phyloP scores from a whole-genome alignment of 768 basidiomycete genomes.

The Zangia roseola region DNA sequence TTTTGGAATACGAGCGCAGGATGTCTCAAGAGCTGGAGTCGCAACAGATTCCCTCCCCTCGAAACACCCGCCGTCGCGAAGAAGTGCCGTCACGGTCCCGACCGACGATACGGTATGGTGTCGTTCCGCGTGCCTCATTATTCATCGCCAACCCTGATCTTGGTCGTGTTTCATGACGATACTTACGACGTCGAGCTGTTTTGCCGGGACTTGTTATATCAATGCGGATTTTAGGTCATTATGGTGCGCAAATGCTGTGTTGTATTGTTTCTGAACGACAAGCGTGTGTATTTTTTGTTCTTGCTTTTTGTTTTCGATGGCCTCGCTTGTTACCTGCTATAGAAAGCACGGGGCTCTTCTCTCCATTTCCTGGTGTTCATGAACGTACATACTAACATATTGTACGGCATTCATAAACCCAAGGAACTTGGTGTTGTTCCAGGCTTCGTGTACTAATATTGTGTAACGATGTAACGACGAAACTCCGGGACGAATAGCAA shows the following conservation, averaged over 20 bases:
- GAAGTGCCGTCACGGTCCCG: constrained; percentile 41
- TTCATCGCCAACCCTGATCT: constrained; percentile 68
- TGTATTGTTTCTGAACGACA: background rate
- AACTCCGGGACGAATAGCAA: background rate
- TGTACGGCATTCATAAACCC: background rate
- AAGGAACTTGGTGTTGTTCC: background rate
- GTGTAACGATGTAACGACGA: background rate
- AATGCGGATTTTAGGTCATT: background rate
- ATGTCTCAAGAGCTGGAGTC: constrained; percentile 55
- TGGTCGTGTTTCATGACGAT: constrained; percentile 14
- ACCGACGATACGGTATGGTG: constrained; percentile 56
- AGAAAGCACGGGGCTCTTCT: background rate
- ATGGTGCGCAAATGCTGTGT: constrained; percentile 7
- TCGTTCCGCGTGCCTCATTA: constrained; percentile 60
- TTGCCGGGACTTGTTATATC: background rate
- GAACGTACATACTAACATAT: too few species aligned
- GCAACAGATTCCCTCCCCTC: constrained; percentile 27
- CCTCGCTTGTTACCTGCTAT: constrained; percentile 1
- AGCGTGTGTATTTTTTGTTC: constrained; percentile 1
- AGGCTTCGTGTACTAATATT: too few species aligned
- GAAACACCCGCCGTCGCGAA: constrained; percentile 43
- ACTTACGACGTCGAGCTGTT: background rate
- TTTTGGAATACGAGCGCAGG: constrained; percentile 58
- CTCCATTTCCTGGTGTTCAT: too few species aligned
- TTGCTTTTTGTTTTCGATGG: constrained; percentile 1